Evolutionary conservation across 2,329 filamentous ascomycete genomes (phyloP).

Genomic region (Fusarium phyllophilum): DNA sequence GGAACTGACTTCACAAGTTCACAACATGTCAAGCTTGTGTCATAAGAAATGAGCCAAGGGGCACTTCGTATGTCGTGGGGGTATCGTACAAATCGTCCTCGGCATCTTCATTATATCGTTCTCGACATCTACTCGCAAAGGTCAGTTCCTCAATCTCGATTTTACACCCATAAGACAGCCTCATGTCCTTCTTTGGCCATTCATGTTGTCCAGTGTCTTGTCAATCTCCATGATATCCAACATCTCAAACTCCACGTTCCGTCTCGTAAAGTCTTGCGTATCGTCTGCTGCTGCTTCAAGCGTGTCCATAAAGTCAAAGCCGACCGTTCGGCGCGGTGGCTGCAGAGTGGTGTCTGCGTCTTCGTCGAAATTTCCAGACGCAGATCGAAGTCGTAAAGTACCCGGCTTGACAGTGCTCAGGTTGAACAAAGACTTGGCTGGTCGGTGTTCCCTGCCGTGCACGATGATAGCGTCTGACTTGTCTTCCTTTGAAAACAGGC

Average conservation of each 20-base stretch:
- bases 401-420: constrained; percentile 58
- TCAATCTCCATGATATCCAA: constrained; percentile 75
- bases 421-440: constrained; percentile 59
- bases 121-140: constrained; percentile 40
- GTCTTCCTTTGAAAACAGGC: constrained; percentile 52
- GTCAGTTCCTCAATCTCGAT: constrained; percentile 19
- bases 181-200: constrained; percentile 58
- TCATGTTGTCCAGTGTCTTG: constrained; percentile 66
- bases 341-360: constrained; percentile 39
- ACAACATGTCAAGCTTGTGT: background rate
- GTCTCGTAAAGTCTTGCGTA: constrained; percentile 58
- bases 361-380: constrained; percentile 43
- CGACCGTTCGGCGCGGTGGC: constrained; percentile 48
- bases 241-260: constrained; percentile 69
- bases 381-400: constrained; percentile 47
- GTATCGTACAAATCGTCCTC: constrained; percentile 53
- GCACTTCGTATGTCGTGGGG: constrained; percentile 34
- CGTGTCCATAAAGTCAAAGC: constrained; percentile 62
- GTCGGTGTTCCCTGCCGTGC: constrained; percentile 56
- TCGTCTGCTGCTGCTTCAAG: constrained; percentile 64
- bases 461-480: constrained; percentile 65
- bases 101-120: constrained; percentile 34
- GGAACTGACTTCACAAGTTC: constrained; percentile 3
- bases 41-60: background rate
- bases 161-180: constrained; percentile 54